phyloP scores from a whole-genome alignment of 176 grass and related monocot species.

The Juncus inflexus region DNA sequence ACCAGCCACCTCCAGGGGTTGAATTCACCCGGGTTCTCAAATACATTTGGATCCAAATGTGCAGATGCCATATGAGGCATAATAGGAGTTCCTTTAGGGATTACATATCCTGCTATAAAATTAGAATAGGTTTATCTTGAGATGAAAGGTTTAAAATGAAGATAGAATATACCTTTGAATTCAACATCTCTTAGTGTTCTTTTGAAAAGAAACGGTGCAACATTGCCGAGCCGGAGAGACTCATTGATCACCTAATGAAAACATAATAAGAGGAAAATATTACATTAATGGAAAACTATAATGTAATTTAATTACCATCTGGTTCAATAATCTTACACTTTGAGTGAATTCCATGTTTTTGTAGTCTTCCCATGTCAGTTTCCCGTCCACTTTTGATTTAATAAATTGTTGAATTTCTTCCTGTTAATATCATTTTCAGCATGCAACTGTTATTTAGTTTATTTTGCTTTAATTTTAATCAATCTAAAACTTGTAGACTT shows the following conservation, averaged over 20 bases:
- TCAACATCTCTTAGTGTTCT: slow-evolving; percentile 22
- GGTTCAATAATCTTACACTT: slow-evolving; percentile 8
- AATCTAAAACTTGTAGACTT: background rate
- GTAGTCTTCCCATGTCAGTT: slow-evolving; percentile 36
- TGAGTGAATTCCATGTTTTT: slow-evolving; percentile 36
- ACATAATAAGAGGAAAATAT: background rate
- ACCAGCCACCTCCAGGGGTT: slow-evolving; percentile 40
- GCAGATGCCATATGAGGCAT: slow-evolving; percentile 23
- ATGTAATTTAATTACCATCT: background rate
- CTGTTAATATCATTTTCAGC: background rate
- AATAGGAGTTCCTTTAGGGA: slow-evolving; percentile 17
- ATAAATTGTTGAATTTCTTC: slow-evolving; percentile 20
- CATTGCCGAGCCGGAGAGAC: slow-evolving; percentile 26
- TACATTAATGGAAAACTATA: background rate
- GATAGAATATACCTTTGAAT: slow-evolving; percentile 13
- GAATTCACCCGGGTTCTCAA: slow-evolving; percentile 25
- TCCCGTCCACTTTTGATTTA: background rate
- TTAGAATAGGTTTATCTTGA: background rate
- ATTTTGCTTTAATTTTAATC: background rate
- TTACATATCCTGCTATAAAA: slow-evolving; percentile 24
- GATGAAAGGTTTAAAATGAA: background rate
- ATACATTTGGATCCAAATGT: slow-evolving; percentile 29
- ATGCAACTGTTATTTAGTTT: too few relatives aligned
- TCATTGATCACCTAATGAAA: slow-evolving; percentile 24
- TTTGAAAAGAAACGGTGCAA: slow-evolving; percentile 8